Base-by-base conservation (phyloP, 1,284 basidiomycete species). In the Ceratobasidium sp. region DNA sequence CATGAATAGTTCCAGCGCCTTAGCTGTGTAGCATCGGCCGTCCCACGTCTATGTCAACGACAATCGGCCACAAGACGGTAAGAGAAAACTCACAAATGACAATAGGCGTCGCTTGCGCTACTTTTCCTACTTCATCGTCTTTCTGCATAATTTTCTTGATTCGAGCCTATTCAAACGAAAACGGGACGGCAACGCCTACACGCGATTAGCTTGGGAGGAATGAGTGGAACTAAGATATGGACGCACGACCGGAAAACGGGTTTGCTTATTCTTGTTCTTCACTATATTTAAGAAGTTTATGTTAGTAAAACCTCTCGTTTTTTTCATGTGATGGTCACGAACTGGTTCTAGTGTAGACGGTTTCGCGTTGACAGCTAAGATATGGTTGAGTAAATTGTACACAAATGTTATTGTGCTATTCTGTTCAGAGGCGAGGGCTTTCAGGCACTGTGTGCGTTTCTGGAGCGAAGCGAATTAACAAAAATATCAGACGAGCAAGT, bases 81-180 rank as follows among this genome's bases (percentile, higher is more conserved):
- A 15, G 15, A 28, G 9, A 38, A 17, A 28, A 91, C 96, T 85
- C 83, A 99, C 98, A 99, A 82, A 99, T 98, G 80, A 98, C 94
- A 78, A 99, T 91, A 0, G 98, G 98, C 4, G 97, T 98, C 17
- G 96, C 97, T 83, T 96, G 95, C 0, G 98, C 97, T 23, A 99
- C 96, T 85, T 99, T 99, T 77, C 98, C 97, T 20, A 99, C 97
- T 84, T 99, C 97, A 84, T 99, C 98, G 84, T 99, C 97, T 84
- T 97, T 96, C 87, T 99, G 97, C 96, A 99, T 99, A 79, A 99
- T 98, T 88, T 97, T 96, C 90, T 99, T 99, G 87, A 99, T 99
- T 75, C 97, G 91, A 7, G 97, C 97, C 95, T 96, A 79, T 62
- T 46, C 44, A 20, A 50, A n/a, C n/a, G 56, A 20, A n/a, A 33